Conservation (phyloP, 2,329 filamentous ascomycete genomes). For the Ophiobolus disseminans region DNA sequence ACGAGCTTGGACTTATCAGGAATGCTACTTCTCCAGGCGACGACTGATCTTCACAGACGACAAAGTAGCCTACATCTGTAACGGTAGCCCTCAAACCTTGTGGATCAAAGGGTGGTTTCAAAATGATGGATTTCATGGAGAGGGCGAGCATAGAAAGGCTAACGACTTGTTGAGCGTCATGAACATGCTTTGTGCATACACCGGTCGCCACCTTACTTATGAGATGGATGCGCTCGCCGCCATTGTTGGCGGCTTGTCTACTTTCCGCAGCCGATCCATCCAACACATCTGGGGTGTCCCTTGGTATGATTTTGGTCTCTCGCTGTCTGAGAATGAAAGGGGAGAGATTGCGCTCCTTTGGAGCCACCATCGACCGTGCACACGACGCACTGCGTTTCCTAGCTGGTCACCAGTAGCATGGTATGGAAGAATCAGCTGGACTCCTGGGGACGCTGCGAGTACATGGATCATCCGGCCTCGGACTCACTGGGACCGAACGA, state of each 20-base stretch:
- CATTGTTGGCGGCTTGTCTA: not conserved
- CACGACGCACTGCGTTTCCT: not conserved
- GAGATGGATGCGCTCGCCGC: not conserved
- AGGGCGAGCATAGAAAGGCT: too few species aligned
- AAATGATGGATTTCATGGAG: not conserved
- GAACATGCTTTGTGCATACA: not conserved
- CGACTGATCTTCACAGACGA: slow-evolving; percentile 2
- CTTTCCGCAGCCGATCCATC: not conserved
- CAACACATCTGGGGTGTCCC: not conserved
- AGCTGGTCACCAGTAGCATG: slow-evolving; percentile 1
- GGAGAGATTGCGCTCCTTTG: not conserved
- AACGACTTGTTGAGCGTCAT: not conserved
- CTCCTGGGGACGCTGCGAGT: too few species aligned
- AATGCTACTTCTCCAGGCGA: slow-evolving; percentile 3
- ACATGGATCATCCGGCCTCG: not conserved
- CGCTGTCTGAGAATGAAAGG: not conserved
- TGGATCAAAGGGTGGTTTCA: not conserved
- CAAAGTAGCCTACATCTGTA: slow-evolving; percentile 1
- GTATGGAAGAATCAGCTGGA: not conserved
- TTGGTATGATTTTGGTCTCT: not conserved
- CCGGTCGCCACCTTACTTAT: not conserved
- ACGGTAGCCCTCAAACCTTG: not conserved
- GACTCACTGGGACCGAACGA: not conserved
- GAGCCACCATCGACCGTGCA: not conserved
- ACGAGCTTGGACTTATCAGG: slow-evolving; percentile 12